These are phyloP conservation scores for Fennellomyces sp. DNA, from an alignment of 371 early-diverging fungal genomes.

Conservation along the genomic window DNA sequence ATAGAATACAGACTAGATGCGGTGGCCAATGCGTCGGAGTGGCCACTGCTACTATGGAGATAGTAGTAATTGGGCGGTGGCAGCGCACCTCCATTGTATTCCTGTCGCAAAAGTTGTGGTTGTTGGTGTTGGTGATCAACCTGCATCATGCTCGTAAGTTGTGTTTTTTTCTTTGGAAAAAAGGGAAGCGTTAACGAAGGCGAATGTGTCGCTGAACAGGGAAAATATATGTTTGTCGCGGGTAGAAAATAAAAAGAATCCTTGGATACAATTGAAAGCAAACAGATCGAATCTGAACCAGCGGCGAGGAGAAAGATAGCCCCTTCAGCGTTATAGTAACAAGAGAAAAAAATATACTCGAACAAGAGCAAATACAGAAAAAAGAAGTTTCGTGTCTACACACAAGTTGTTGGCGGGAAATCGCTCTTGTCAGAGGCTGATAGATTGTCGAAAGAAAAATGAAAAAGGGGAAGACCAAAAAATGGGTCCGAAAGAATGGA, in stretches of 20 bases:
- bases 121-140: not conserved
- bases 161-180: not conserved
- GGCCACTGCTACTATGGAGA: constrained; percentile 7
- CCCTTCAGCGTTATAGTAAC: not conserved
- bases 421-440: not conserved
- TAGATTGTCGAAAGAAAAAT: constrained; percentile 13
- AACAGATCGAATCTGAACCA: constrained; percentile 13
- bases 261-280: constrained; percentile 8
- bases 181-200: no score
- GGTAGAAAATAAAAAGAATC: constrained; percentile 1
- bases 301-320: not conserved
- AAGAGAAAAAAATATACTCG: constrained; percentile 1
- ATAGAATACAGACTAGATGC: not conserved
- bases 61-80: constrained; percentile 11
- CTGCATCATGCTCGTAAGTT: not conserved
- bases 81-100: not conserved
- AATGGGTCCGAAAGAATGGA: constrained; percentile 9
- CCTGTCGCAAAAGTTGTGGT: not conserved
- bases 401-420: not conserved
- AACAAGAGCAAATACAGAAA: constrained; percentile 11
- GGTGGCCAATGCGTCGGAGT: constrained; percentile 11
- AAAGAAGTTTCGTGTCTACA: no score
- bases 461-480: constrained; percentile 15
- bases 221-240: not conserved
- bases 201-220: no score